Evolutionary conservation across 2,329 filamentous ascomycete species (phyloP).

Genomic region (Nothophoma quercina): DNA sequence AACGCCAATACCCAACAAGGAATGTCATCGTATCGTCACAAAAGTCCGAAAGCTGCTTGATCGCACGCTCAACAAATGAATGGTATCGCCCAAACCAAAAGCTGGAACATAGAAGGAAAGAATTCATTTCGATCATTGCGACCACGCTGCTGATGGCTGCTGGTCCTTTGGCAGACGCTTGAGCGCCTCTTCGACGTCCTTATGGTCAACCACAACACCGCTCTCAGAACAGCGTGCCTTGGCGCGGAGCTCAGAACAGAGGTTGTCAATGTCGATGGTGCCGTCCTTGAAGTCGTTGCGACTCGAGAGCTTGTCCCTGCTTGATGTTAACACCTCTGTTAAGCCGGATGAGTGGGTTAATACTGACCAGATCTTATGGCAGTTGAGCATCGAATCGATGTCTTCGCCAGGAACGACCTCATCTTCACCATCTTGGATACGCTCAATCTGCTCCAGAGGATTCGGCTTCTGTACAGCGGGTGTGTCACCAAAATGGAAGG

Average conservation of each 20-base stretch:
- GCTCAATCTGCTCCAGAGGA: slow-evolving; percentile 80
- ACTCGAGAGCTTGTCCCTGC: slow-evolving; percentile 86
- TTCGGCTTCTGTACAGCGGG: slow-evolving; percentile 61
- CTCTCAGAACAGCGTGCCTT: slow-evolving; percentile 95
- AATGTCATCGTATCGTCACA: slow-evolving; percentile 19
- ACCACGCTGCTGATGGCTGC: not conserved
- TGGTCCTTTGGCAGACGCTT: slow-evolving; percentile 52
- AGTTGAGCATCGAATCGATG: slow-evolving; percentile 73
- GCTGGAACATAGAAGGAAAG: slow-evolving; percentile 9
- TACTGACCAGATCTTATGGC: slow-evolving; percentile 91
- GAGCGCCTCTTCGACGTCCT: slow-evolving; percentile 77
- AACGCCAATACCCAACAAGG: slow-evolving; percentile 15
- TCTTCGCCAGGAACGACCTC: slow-evolving; percentile 66
- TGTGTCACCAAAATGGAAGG: slow-evolving; percentile 72
- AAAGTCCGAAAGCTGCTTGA: slow-evolving; percentile 4
- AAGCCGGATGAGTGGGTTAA: not conserved
- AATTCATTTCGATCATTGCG: slow-evolving; percentile 1
- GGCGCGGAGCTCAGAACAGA: slow-evolving; percentile 91
- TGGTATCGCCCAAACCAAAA: slow-evolving; percentile 19
- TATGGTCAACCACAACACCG: slow-evolving; percentile 87
- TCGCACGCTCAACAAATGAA: slow-evolving; percentile 13
- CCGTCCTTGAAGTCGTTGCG: slow-evolving; percentile 88
- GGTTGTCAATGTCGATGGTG: slow-evolving; percentile 90
- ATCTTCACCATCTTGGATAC: slow-evolving; percentile 75
- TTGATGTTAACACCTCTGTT: slow-evolving; percentile 40